A percentile compares a stretch with the other conserved stretches of the same genome.
Conservation (phyloP, 257 asterid genomes). For the Eustoma russellianum region DNA sequence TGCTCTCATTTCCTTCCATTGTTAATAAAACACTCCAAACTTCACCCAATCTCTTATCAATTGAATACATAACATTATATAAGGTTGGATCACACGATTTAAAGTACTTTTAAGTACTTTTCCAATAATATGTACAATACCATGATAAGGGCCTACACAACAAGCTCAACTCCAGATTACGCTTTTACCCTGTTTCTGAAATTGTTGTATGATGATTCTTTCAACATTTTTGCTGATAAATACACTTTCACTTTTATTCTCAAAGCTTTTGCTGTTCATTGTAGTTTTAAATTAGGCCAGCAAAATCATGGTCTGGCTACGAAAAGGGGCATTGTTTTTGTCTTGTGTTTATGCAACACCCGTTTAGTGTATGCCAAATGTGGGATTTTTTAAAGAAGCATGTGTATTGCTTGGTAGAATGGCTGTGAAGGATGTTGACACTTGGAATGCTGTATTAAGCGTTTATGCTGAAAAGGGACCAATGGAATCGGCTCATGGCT, state of each 20-base stretch:
- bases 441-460: conserved; percentile 29
- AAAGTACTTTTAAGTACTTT: too few species aligned
- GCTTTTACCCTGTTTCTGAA: conserved; percentile 18
- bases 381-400: conserved; percentile 21
- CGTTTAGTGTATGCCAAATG: conserved; percentile 26
- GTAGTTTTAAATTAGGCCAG: conserved; percentile 12
- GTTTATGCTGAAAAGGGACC: conserved; percentile 23
- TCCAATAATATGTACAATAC: conserved; percentile 26
- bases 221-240: conserved; percentile 19
- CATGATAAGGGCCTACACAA: conserved; percentile 24
- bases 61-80: too few species aligned
- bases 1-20: too few species aligned
- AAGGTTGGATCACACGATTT: too few species aligned
- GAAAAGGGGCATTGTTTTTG: conserved; percentile 19
- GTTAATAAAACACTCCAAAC: too few species aligned
- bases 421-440: conserved; percentile 13
- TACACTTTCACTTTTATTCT: conserved; percentile 30
- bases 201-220: conserved; percentile 12
- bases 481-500: conserved; percentile 13
- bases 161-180: conserved; percentile 14
- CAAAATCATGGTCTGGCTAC: conserved; percentile 20
- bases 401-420: conserved; percentile 18
- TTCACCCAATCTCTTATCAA: too few species aligned
- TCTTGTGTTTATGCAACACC: conserved; percentile 23
- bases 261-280: conserved; percentile 27